phyloP scores from a whole-genome alignment of 495 filamentous ascomycete species.

The Acidomyces sp. region DNA sequence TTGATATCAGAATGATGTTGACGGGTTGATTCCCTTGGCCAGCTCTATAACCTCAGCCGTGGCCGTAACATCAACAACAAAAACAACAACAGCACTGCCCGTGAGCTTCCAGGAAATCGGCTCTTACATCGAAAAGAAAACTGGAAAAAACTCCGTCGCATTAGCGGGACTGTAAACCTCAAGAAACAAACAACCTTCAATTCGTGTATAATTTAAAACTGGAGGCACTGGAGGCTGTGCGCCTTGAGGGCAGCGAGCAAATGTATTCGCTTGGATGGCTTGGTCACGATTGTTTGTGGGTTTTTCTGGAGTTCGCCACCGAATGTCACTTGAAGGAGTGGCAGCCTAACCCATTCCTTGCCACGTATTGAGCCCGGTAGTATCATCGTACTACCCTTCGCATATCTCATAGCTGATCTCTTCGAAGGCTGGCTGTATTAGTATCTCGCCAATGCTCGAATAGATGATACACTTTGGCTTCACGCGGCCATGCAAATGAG shows the following conservation, averaged over 20 bases:
- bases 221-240: conserved; percentile 7
- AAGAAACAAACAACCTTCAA: conserved; percentile 26
- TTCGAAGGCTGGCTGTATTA: no score
- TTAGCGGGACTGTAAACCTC: conserved; percentile 25
- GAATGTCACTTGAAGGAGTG: conserved; percentile 3
- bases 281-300: conserved; percentile 17
- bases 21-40: conserved; percentile 17
- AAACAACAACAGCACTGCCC: not conserved
- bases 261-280: conserved; percentile 8
- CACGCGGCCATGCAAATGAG: no score
- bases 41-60: conserved; percentile 20
- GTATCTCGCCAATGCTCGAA: no score
- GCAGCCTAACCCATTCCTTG: conserved; percentile 3
- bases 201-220: conserved; percentile 25
- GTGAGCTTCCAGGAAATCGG: not conserved
- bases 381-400: conserved; percentile 1
- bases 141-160: not conserved
- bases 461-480: no score
- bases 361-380: not conserved
- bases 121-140: not conserved
- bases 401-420: not conserved
- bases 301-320: conserved; percentile 18
- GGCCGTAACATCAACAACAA: conserved; percentile 12
- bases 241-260: conserved; percentile 8
- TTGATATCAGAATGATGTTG: conserved; percentile 13